Evolutionary conservation across 768 basidiomycete genomes (phyloP).

Genomic region (Lepiota brunneoincarnata): DNA sequence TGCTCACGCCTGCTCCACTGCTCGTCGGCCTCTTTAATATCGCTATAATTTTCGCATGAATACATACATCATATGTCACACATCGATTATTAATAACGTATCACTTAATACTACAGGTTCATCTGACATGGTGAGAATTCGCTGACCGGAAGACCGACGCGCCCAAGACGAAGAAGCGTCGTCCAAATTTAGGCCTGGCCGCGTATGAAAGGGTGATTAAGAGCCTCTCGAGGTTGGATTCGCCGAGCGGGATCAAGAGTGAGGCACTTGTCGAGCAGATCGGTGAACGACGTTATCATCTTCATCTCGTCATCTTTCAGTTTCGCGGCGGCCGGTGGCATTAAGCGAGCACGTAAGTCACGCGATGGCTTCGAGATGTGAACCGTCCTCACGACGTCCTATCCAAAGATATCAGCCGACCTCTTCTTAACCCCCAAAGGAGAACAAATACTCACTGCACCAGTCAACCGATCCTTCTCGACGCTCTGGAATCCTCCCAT

Average conservation of each 20-base stretch:
- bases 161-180: neutral
- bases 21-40: too few relatives aligned
- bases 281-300: slow-evolving; percentile 75
- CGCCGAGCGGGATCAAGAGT: slow-evolving; percentile 82
- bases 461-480: slow-evolving; percentile 82
- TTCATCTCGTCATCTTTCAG: slow-evolving; percentile 89
- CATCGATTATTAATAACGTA: neutral
- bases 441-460: slow-evolving; percentile 56
- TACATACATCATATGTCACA: neutral
- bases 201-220: slow-evolving; percentile 83
- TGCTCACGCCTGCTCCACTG: too few relatives aligned
- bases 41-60: neutral
- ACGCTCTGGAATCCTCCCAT: slow-evolving; percentile 82
- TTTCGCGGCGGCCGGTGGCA: slow-evolving; percentile 77
- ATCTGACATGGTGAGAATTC: neutral
- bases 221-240: slow-evolving; percentile 87
- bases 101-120: slow-evolving; percentile 2
- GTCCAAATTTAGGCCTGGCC: slow-evolving; percentile 17
- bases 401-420: slow-evolving; percentile 17
- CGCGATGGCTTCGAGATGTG: slow-evolving; percentile 79
- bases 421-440: slow-evolving; percentile 1
- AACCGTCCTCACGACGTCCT: slow-evolving; percentile 83
- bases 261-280: slow-evolving; percentile 89
- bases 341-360: slow-evolving; percentile 78
- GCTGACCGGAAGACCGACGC: neutral